Base-by-base conservation (phyloP, 306 rosid genomes). In the cucumber (Cucumis sativus) region DNA sequence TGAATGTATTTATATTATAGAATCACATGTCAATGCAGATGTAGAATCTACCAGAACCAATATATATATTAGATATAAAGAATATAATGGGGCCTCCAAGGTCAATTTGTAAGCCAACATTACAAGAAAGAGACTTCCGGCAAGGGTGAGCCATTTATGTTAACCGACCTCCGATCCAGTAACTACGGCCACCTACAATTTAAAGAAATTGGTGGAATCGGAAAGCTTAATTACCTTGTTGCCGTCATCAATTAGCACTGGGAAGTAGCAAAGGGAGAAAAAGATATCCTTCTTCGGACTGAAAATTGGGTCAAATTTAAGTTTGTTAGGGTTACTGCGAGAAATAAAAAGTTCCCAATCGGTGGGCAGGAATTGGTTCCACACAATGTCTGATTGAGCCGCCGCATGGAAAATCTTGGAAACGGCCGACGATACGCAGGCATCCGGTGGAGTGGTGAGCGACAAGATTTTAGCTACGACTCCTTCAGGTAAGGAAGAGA, bases 401-500 rank as follows among this genome's bases (percentile, higher is more conserved):
- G 81, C 81, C 13, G 76, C 51, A 55, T 45, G 35, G 81, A 78
- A 78, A 12, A 18, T 39, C 54, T 28, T 55, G 25, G 81, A 78
- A 67, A 66, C 68, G 13, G 5, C 23, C 35, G 76, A 47, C 23
- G 45, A 23, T 14, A 57, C 13, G 47, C 81, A 78, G 11, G 11
- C 67, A 52, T 78, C 81, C 10, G 37, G 7, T 20, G 81, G 75
- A 16, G 7, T 54, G 1, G 81, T 67, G 18, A 55, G 65, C 16
- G 81, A 78, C 25, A 78, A 55, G 60, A 65, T 55, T 23, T 78
- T 1, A 12, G 81, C 64, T 37, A 78, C 56, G 21, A 55, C 52
- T 78, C 66, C 81, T 68, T 78, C 81, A 1, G 81, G 81, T 28
- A 78, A 20, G 9, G 56, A 59, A 20, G 76, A 39, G 39, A 78